Percentiles rank a stretch among this genome's conserved stretches.
These are phyloP conservation scores for Juncus inflexus DNA, from an alignment of 176 grass and related monocot genomes.

Conservation along the genomic window DNA sequence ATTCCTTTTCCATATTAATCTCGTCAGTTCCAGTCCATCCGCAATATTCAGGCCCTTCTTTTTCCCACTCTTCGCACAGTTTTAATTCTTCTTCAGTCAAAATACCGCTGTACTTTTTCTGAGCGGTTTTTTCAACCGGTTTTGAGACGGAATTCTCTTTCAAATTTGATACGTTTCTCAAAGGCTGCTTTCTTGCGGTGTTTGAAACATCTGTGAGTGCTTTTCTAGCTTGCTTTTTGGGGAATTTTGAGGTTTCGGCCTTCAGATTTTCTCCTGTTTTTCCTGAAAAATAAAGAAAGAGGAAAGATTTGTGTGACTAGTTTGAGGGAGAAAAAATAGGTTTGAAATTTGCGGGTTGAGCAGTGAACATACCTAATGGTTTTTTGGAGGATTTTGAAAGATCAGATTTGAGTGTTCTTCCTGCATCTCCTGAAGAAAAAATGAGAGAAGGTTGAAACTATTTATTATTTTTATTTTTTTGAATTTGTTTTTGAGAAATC, in stretches of 20 bases:
- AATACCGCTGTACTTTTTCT: neutral
- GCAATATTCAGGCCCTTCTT: slow-evolving; percentile 17
- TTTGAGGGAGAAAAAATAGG: too few relatives aligned
- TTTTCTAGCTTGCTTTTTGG: slow-evolving; percentile 4
- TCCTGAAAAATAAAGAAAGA: neutral
- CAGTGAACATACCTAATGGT: slow-evolving; percentile 15
- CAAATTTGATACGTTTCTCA: neutral
- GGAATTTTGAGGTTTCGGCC: neutral
- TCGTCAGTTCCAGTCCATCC: slow-evolving; percentile 22
- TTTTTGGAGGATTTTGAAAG: slow-evolving; percentile 12
- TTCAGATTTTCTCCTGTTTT: slow-evolving; percentile 11
- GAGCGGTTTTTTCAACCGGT: slow-evolving; percentile 1
- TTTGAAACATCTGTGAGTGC: slow-evolving; percentile 23
- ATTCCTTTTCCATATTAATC: slow-evolving; percentile 8
- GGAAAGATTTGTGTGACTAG: neutral
- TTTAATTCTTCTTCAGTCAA: slow-evolving; percentile 6
- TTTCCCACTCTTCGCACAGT: slow-evolving; percentile 13
- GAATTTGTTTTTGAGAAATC: too few relatives aligned
- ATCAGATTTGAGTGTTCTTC: slow-evolving; percentile 6
- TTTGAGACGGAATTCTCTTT: slow-evolving; percentile 8
- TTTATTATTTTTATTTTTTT: neutral
- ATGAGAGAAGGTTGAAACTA: neutral
- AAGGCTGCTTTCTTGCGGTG: slow-evolving; percentile 5
- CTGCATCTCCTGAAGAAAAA: slow-evolving; percentile 7
- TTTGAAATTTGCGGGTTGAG: neutral